A percentile compares a stretch with the other conserved stretches of the same genome.
phyloP scores from a whole-genome alignment of 805 yeast genomes.

The Maudiozyma bulderi region DNA sequence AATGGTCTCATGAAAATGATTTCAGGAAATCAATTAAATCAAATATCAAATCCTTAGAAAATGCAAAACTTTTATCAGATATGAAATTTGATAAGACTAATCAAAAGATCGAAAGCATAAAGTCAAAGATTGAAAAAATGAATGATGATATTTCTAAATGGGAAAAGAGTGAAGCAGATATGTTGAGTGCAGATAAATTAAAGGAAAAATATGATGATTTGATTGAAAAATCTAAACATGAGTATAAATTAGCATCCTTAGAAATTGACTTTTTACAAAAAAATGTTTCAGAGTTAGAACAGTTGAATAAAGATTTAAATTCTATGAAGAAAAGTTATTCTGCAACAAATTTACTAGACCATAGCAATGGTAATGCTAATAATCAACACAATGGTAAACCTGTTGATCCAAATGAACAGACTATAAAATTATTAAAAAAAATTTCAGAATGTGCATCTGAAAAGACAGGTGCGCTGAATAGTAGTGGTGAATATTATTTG shows the following conservation, averaged over 20 bases:
- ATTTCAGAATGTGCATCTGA: conserved; percentile 18
- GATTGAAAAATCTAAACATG: conserved; percentile 5
- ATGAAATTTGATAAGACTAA: conserved; percentile 23
- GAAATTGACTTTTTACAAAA: conserved; percentile 10
- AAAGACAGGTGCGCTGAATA: conserved; percentile 20
- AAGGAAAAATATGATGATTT: conserved; percentile 9
- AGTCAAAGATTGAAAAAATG: conserved; percentile 20
- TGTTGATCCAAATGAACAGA: background rate
- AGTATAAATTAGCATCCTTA: conserved; percentile 6
- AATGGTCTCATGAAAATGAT: conserved; percentile 28
- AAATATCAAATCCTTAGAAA: conserved; percentile 27
- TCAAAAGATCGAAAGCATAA: conserved; percentile 20
- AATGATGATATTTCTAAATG: conserved; percentile 22
- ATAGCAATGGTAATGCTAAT: background rate
- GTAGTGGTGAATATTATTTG: conserved; percentile 20
- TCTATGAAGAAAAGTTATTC: conserved; percentile 11
- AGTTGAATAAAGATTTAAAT: conserved; percentile 18
- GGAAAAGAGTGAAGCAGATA: conserved; percentile 14
- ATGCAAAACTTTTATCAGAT: conserved; percentile 25
- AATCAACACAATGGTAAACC: background rate
- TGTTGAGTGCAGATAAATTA: conserved; percentile 10
- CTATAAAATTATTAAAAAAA: conserved; percentile 11
- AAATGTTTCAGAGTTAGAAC: conserved; percentile 11
- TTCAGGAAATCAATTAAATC: conserved; percentile 25
- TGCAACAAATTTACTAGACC: conserved; percentile 2